phyloP scores from a whole-genome alignment of 2,329 filamentous ascomycete species.

The Aureobasidium sp. region DNA sequence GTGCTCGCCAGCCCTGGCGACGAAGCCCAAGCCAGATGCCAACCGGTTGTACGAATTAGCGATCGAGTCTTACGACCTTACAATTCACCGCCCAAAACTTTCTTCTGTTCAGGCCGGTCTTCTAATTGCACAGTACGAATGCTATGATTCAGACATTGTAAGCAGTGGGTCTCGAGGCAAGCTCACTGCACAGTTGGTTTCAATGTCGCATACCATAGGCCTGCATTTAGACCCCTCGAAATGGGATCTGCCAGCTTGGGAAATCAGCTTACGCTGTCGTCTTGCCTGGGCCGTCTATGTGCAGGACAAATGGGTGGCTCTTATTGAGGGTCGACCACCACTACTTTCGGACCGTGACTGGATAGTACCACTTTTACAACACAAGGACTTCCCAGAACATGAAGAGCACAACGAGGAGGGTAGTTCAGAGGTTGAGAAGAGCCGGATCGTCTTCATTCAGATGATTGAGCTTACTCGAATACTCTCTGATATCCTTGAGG shows the following conservation, averaged over 20 bases:
- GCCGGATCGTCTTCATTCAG: conserved; percentile 25
- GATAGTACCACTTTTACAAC: conserved; percentile 22
- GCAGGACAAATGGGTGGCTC: conserved; percentile 26
- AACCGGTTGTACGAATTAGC: conserved; percentile 29
- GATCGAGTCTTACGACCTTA: conserved; percentile 32
- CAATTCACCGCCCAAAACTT: conserved; percentile 34
- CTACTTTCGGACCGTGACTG: conserved; percentile 23
- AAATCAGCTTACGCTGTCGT: conserved; percentile 25
- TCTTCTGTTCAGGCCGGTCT: conserved; percentile 36
- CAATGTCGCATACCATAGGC: conserved; percentile 34
- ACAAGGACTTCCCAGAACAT: conserved; percentile 27
- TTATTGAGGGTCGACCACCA: conserved; percentile 26
- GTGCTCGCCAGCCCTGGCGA: conserved; percentile 49
- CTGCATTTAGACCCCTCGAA: conserved; percentile 28
- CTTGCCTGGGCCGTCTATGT: conserved; percentile 27
- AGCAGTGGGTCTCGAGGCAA: conserved; percentile 21
- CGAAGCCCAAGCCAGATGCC: conserved; percentile 37
- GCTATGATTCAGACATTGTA: conserved; percentile 24
- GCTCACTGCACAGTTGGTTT: conserved; percentile 32
- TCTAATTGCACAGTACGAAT: conserved; percentile 31
- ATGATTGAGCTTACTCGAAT: conserved; percentile 25
- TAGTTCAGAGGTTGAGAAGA: conserved; percentile 26
- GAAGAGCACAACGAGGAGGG: conserved; percentile 25
- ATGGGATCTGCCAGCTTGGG: conserved; percentile 27
- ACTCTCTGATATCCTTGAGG: conserved; percentile 21